Evolutionary conservation across 1,139 yeast genomes (phyloP), one percentile per base, ranked within the genome.

Genomic region (Yamadazyma epiphylla): DNA sequence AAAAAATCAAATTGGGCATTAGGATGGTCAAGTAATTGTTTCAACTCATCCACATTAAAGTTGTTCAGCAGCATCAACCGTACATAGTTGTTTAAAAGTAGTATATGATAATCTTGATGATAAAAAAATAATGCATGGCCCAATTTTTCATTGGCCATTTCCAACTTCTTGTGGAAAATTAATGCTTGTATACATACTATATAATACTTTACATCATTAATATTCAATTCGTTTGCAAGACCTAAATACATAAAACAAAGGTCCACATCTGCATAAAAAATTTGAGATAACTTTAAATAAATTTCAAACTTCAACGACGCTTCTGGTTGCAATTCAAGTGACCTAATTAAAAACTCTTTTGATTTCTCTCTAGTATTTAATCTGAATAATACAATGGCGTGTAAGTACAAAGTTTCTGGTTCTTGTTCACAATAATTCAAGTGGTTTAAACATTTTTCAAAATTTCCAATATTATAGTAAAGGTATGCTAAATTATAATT

Each of bases 1-100:
- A 77, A 55, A 39, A 75, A 77, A 39, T 74, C 78, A 17, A 7
- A 17, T 17, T 17, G 20, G 20, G 20, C 20, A 17, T 17, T 10
- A 17, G 10, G 10, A 17, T 7, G 20, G 9, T 17, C 20, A 7
- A 17, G 20, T 7, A 7, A 7, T 7, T 17, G 20, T 7, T 17
- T 10, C 9, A 17, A 17, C 20, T 10, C 10, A 17, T 17, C 10
- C 9, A 7, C 20, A 10, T 7, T 17, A 17, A 17, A 17, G 20
- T 10, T 17, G n/a, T n/a, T n/a, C n/a, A n/a, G n/a, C n/a, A n/a
- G n/a, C n/a, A n/a, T n/a, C n/a, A n/a, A n/a, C n/a, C n/a, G n/a
- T 10, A 17, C 7, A 10, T 17, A 17, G 20, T 10, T 17, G 20
- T 10, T 17, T 10, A 17, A 17, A 17, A 17, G 20, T 10, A 17